A percentile compares a stretch with the other conserved stretches of the same genome.
phyloP scores from a whole-genome alignment of 345 rosid genomes.

The Acer yangbiense region DNA sequence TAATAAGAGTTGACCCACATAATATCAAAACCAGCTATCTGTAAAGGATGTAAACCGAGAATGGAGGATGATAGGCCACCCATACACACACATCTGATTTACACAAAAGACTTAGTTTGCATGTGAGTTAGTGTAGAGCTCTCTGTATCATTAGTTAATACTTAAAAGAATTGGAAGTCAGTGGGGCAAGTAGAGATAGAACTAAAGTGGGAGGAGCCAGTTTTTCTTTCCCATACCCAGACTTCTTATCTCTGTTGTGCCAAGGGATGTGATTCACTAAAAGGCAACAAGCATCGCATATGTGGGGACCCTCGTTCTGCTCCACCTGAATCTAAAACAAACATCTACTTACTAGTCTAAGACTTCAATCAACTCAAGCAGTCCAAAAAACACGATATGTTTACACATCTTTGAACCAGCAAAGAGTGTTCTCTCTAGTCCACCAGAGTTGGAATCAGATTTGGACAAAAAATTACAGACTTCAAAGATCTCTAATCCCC shows the following conservation, averaged over 20 bases:
- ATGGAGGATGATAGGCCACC: neutral
- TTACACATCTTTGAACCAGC: neutral
- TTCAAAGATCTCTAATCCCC: conserved; percentile 2
- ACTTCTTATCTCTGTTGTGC: neutral
- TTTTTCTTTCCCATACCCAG: neutral
- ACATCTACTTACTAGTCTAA: neutral
- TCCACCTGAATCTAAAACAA: conserved; percentile 5
- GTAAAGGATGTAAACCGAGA: neutral
- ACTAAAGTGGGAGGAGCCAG: neutral
- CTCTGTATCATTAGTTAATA: neutral
- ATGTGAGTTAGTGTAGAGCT: neutral
- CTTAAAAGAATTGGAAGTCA: no score
- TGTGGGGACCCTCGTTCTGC: neutral
- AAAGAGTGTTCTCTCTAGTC: neutral
- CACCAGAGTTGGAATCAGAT: neutral
- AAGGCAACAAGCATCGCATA: neutral
- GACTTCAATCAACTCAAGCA: neutral
- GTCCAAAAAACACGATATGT: neutral
- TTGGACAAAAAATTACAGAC: neutral
- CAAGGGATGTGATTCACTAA: neutral
- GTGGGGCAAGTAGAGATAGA: neutral
- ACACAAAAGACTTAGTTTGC: neutral
- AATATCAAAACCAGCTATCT: neutral
- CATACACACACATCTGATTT: neutral
- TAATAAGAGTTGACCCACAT: neutral